Evolutionary conservation across 2,329 filamentous ascomycete species (phyloP).

Genomic region (Curvularia hawaiiensis): DNA sequence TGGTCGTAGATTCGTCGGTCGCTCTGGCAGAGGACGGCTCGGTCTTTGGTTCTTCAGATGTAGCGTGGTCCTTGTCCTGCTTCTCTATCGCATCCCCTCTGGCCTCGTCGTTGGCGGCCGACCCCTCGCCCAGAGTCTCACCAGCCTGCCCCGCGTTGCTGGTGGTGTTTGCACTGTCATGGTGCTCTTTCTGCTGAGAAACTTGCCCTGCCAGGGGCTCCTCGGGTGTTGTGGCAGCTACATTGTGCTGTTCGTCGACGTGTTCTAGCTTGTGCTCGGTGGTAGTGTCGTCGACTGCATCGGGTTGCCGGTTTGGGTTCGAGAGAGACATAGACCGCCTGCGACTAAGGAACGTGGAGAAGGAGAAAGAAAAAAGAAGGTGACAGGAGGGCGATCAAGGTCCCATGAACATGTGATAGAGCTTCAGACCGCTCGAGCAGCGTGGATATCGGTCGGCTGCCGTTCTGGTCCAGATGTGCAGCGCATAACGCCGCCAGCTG

Average conservation of each 20-base stretch:
- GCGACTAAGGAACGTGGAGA: conserved; percentile 18
- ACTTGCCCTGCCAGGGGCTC: conserved; percentile 3
- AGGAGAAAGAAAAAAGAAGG: background rate
- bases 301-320: conserved; percentile 37
- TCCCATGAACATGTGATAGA: conserved; percentile 29
- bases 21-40: conserved; percentile 13
- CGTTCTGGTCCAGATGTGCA: conserved; percentile 19
- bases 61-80: background rate
- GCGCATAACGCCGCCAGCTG: conserved; percentile 17
- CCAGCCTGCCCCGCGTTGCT: conserved; percentile 30
- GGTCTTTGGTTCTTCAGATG: background rate
- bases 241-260: conserved; percentile 14
- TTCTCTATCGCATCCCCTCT: conserved; percentile 4
- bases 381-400: conserved; percentile 13
- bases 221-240: background rate
- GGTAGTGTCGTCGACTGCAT: conserved; percentile 31
- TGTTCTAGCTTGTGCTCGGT: conserved; percentile 29
- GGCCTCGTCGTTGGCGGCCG: conserved; percentile 11
- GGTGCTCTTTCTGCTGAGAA: background rate
- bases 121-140: conserved; percentile 6
- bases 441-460: conserved; percentile 9
- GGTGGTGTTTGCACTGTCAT: conserved; percentile 7
- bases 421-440: conserved; percentile 14
- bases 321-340: conserved; percentile 45
- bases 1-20: conserved; percentile 26